phyloP scores from a whole-genome alignment of 345 rosid genomes.

The Kandelia obovata region DNA sequence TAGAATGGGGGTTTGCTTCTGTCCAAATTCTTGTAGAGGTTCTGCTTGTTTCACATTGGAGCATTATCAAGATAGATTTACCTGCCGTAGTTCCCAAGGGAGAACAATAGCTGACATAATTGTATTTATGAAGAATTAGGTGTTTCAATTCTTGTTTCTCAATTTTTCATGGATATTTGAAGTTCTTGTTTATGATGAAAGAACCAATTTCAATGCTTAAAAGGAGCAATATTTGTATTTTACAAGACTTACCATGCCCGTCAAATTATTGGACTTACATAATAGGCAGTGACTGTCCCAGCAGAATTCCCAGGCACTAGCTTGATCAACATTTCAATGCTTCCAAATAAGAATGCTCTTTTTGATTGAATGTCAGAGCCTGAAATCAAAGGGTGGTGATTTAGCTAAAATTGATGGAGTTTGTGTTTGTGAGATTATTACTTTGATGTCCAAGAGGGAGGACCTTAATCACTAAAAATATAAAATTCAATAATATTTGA shows the following conservation, averaged over 20 bases:
- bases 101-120: too few species aligned
- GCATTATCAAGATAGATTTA: background rate
- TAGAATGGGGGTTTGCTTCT: background rate
- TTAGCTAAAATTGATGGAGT: background rate
- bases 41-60: background rate
- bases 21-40: background rate
- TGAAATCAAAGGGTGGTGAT: conserved; percentile 13
- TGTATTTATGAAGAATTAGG: too few species aligned
- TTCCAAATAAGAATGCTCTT: conserved; percentile 61
- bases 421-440: background rate
- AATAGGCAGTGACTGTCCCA: conserved; percentile 70
- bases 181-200: too few species aligned
- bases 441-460: background rate
- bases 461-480: background rate
- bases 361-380: conserved; percentile 63
- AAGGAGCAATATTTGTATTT: too few species aligned
- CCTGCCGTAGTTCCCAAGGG: too few species aligned
- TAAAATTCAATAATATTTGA: background rate
- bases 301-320: conserved; percentile 83
- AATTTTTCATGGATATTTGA: too few species aligned
- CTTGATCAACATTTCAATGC: conserved; percentile 75
- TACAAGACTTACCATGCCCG: too few species aligned
- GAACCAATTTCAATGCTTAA: too few species aligned
- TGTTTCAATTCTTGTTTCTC: too few species aligned
- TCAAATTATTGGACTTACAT: conserved; percentile 34